Percentiles rank a stretch among this genome's conserved stretches.
These are phyloP conservation scores for Xylaria flabelliformis DNA, from an alignment of 495 filamentous ascomycete genomes.

Conservation along the genomic window DNA sequence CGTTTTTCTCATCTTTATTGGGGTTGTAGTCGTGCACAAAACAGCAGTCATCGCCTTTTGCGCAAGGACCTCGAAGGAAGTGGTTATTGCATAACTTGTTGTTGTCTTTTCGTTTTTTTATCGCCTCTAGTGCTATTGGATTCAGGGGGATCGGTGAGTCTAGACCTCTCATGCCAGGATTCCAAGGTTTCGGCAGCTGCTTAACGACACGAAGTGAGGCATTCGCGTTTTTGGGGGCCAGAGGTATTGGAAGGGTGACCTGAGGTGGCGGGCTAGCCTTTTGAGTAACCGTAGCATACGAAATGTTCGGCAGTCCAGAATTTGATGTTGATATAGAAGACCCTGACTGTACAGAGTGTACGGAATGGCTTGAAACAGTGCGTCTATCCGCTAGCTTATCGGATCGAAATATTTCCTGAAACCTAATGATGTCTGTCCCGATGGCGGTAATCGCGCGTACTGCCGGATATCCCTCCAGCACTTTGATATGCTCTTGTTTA, in stretches of 20 bases:
- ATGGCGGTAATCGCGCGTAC: constrained; percentile 66
- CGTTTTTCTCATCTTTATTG: constrained; percentile 68
- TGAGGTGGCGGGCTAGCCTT: constrained; percentile 46
- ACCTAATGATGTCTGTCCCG: constrained; percentile 64
- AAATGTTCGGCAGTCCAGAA: constrained; percentile 25
- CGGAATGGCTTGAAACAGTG: constrained; percentile 32
- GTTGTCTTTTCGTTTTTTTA: constrained; percentile 75
- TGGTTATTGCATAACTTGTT: constrained; percentile 88
- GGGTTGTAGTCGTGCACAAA: constrained; percentile 79
- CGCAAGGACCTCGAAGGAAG: constrained; percentile 77
- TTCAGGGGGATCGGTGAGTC: constrained; percentile 56
- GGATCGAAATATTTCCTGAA: constrained; percentile 69
- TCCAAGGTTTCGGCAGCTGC: constrained; percentile 45
- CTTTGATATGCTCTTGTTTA: constrained; percentile 65
- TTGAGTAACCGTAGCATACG: constrained; percentile 46
- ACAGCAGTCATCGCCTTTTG: constrained; percentile 72
- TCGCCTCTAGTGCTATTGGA: constrained; percentile 70
- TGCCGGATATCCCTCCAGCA: constrained; percentile 77
- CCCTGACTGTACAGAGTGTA: constrained; percentile 47
- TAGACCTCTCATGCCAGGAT: constrained; percentile 58
- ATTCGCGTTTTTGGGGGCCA: constrained; percentile 27
- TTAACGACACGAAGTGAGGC: constrained; percentile 25
- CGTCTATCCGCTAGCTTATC: constrained; percentile 56
- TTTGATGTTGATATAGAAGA: constrained; percentile 38
- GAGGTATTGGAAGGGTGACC: constrained; percentile 40